Conservation (phyloP, 1,284 basidiomycete genomes). For the Sphaerobolus stellatus region DNA sequence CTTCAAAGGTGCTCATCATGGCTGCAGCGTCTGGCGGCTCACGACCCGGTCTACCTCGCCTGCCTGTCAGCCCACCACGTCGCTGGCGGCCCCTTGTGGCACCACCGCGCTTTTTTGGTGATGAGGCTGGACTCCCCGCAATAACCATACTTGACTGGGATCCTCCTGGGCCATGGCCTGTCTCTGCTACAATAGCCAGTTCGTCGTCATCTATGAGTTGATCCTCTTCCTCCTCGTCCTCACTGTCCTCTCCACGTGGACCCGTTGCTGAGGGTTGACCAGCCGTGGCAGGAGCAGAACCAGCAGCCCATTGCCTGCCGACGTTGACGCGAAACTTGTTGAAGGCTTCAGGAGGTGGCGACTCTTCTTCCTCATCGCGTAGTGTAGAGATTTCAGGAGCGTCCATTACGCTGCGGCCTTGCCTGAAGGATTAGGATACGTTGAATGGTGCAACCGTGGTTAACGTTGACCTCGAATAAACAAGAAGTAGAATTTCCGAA, state of each 20-base stretch:
- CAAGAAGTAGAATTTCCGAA: no score
- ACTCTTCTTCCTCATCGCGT: conserved; percentile 64
- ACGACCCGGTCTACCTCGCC: conserved; percentile 10
- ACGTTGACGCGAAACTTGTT: conserved; percentile 49
- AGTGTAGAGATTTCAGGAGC: conserved; percentile 77
- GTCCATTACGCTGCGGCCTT: no score
- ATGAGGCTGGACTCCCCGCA: not conserved
- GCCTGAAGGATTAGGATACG: no score
- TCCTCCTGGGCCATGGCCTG: not conserved
- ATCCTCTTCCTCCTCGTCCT: conserved; percentile 13
- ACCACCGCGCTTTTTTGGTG: conserved; percentile 2
- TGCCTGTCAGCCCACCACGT: conserved; percentile 2
- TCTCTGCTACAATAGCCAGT: not conserved
- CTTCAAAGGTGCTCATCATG: conserved; percentile 18
- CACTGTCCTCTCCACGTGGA: conserved; percentile 1
- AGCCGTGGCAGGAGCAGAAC: not conserved
- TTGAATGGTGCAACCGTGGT: no score
- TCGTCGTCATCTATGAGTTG: conserved; percentile 14
- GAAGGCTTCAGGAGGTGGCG: conserved; percentile 42
- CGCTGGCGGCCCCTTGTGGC: not conserved
- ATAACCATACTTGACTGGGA: not conserved
- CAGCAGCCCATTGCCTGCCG: not conserved
- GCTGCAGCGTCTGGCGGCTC: conserved; percentile 16
- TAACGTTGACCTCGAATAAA: no score
- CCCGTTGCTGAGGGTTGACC: not conserved